Conservation (phyloP, 2,329 filamentous ascomycete species). For the Colletotrichum salicis region DNA sequence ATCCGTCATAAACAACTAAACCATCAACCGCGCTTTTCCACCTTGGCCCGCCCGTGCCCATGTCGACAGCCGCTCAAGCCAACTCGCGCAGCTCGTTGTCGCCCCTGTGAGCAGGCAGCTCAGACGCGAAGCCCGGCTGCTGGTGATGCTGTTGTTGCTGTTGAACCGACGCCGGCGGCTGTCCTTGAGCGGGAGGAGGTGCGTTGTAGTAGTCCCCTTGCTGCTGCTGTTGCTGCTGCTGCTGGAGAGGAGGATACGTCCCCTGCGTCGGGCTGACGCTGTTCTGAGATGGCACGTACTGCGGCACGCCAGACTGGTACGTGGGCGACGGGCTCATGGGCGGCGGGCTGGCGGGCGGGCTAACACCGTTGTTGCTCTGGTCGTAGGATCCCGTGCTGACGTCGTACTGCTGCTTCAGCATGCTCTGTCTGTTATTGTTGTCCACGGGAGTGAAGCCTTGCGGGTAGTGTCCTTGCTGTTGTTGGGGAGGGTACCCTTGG, state of each 20-base stretch:
- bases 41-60: neutral
- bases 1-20: neutral
- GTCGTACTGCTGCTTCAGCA: conserved; percentile 37
- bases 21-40: neutral
- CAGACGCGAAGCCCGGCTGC: conserved; percentile 36
- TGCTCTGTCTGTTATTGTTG: conserved; percentile 36
- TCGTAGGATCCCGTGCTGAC: conserved; percentile 32
- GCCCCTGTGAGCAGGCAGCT: conserved; percentile 44
- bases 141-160: conserved; percentile 20
- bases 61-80: conserved; percentile 32
- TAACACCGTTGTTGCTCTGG: conserved; percentile 30
- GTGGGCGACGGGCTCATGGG: conserved; percentile 28
- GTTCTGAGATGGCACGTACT: conserved; percentile 9
- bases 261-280: conserved; percentile 7
- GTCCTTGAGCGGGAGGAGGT: neutral
- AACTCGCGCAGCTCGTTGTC: conserved; percentile 47
- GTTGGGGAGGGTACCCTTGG: conserved; percentile 33
- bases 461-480: conserved; percentile 6
- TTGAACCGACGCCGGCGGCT: neutral
- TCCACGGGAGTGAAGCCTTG: conserved; percentile 34
- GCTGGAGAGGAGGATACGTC: conserved; percentile 14
- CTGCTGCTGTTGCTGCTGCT: conserved; percentile 13
- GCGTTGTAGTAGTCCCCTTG: conserved; percentile 6
- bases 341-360: conserved; percentile 39
- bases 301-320: conserved; percentile 29